phyloP scores from a whole-genome alignment of 2,329 filamentous ascomycete species.

The Stagonosporopsis rhizophila region DNA sequence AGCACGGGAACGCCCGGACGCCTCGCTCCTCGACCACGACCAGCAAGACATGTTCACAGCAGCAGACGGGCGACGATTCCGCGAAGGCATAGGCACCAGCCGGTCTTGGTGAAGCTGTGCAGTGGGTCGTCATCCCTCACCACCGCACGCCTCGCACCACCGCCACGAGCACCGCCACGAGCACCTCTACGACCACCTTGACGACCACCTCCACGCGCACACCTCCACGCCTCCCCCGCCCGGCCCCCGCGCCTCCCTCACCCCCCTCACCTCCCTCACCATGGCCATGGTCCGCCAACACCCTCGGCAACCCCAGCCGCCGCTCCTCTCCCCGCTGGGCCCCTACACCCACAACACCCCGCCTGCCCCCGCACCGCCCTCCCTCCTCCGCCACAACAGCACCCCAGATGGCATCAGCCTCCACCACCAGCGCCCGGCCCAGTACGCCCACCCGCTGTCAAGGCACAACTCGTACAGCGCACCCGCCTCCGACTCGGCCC shows the following conservation, averaged over 20 bases:
- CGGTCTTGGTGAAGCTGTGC: constrained; percentile 49
- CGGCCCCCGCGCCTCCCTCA: neutral
- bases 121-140: constrained; percentile 18
- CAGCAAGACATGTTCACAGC: constrained; percentile 49
- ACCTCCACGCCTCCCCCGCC: neutral
- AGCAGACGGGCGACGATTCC: constrained; percentile 48
- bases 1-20: constrained; percentile 31
- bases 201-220: no score
- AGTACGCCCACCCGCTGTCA: constrained; percentile 51
- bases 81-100: constrained; percentile 54
- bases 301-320: constrained; percentile 44
- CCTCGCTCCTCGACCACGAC: constrained; percentile 15
- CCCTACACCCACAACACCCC: constrained; percentile 32
- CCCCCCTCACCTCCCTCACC: constrained; percentile 20
- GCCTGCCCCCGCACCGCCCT: constrained; percentile 34
- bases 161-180: no score
- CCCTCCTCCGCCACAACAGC: constrained; percentile 37
- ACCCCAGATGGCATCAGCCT: constrained; percentile 32
- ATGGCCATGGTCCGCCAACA: constrained; percentile 51
- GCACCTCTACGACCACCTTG: no score
- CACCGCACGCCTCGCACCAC: neutral
- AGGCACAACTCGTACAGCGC: constrained; percentile 47
- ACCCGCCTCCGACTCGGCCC: constrained; percentile 35
- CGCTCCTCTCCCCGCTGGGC: constrained; percentile 33
- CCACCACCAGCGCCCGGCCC: constrained; percentile 34